Base-by-base conservation (phyloP, 495 filamentous ascomycete genomes). In the Daldinia caldariorum region DNA sequence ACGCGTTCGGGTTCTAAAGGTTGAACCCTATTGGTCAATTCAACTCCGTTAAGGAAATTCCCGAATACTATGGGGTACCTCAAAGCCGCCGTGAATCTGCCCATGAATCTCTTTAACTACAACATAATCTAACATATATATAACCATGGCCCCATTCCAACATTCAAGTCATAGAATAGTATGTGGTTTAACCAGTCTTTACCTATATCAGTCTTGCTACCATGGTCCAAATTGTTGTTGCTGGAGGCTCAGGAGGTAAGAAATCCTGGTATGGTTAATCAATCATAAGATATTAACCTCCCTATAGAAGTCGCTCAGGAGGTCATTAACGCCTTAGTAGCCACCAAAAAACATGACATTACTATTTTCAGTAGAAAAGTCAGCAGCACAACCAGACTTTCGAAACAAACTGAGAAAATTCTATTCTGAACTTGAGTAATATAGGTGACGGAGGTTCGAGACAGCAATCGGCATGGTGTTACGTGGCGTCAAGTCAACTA, bases 161-260 rank as follows among this genome's bases (percentile, higher is more conserved):
- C 1, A 20, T 20, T 9, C 13, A 13, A 3, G 16, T 9, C 37
- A 12, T 1, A 0, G 12, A 20, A 16, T 47, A 47, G 20, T 18
- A 47, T 47, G 7, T 1, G 18, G 5, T 47, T 4, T 13, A 20
- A 47, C 8, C 8, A 0, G 20, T 47, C 20, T 13, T 22, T 18
- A 12, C 20, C 20, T 8, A 22, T 47, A 22, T 22, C 16, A 22
- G 8, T 47, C 20, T 47, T 12, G 8, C 18, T 22, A 77, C 49
- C 74, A 88, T 88, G 86, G 85, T 86, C 61, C 86, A 84, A 31
- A 81, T 89, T 54, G 84, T 81, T 4, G 60, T 88, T 16, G 86
- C 85, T 14, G 87, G 86, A 43, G 85, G 83, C 62, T 79, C 83
- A 18, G 81, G 86, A 8, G 66, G 86, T 87, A 76, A 4, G 81